Evolutionary conservation across 2,329 filamentous ascomycete genomes (phyloP), one percentile per base, ranked within the genome.

Genomic region (Diaporthe velutina): DNA sequence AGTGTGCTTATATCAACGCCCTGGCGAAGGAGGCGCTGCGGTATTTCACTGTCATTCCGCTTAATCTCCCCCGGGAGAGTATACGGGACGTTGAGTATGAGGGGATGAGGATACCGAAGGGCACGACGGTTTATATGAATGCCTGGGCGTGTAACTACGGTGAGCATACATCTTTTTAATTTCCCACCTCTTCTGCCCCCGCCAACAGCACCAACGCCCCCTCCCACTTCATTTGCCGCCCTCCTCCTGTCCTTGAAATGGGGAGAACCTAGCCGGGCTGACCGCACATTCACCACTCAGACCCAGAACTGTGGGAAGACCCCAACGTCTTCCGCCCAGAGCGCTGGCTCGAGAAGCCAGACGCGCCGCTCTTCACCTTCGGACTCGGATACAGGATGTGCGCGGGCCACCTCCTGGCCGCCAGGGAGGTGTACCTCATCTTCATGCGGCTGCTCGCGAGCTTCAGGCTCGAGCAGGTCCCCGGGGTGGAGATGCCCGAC

Each of bases 81-180:
- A 90, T 89, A 78, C 90, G 90, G 77, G 87, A 89, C 75, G 91
- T 92, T 70, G 83, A 85, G 61, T 92, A 87, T 83, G 85, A 90
- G 45, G 86, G 88, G 40, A 83, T 86, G 0, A 84, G 84, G 8
- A 91, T 93, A 38, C 91, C 91, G 0, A 86, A 90, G 1, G 90
- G 90, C 3, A 92, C 90, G 0, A 90, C 89, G 6, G 92, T 92
- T 79, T 92, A 92, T 81, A 90, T 92, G 85, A 93, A 88, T 79
- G 90, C 91, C 22, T 92, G 66, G 70, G 75, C 75, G 2, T 76
- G 75, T n/a, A 77, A 77, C 42, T 48, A 70, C 28, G 75, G 75
- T 73, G 19, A 12, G 73, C 58, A 15, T 2, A 48, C 9, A 15
- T 22, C 19, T 48, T 10, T 8, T 45, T n/a, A n/a, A n/a, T n/a